Evolutionary conservation across 495 filamentous ascomycete genomes (phyloP).

Genomic region (Thozetella sp.): DNA sequence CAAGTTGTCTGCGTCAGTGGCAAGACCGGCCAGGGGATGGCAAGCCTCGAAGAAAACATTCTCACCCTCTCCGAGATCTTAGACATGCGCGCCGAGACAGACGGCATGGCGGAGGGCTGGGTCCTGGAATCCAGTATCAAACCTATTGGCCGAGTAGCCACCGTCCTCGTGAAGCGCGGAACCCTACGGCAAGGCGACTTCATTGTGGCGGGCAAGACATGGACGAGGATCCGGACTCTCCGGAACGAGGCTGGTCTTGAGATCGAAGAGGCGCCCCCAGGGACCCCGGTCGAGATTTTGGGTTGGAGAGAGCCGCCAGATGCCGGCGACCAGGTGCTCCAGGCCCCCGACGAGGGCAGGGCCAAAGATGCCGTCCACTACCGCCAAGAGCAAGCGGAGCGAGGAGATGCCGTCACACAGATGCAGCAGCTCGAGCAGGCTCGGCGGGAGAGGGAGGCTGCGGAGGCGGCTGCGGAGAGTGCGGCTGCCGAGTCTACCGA

Average conservation of each 20-base stretch:
- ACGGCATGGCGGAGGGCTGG: slow-evolving; percentile 88
- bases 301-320: slow-evolving; percentile 91
- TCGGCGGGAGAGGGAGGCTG: slow-evolving; percentile 10
- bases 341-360: slow-evolving; percentile 75
- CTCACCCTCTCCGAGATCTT: slow-evolving; percentile 83
- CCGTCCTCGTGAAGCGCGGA: slow-evolving; percentile 84
- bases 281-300: slow-evolving; percentile 87
- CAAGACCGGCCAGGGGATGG: slow-evolving; percentile 92
- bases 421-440: slow-evolving; percentile 23
- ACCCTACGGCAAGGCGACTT: slow-evolving; percentile 81
- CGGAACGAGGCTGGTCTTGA: slow-evolving; percentile 81
- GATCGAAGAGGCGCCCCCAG: slow-evolving; percentile 77
- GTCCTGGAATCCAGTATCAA: slow-evolving; percentile 92
- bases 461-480: slow-evolving; percentile 26
- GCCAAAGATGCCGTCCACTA: slow-evolving; percentile 83
- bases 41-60: slow-evolving; percentile 87
- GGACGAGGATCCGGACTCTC: slow-evolving; percentile 80
- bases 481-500: slow-evolving; percentile 29
- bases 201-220: slow-evolving; percentile 85
- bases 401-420: slow-evolving; percentile 34
- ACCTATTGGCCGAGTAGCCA: slow-evolving; percentile 82
- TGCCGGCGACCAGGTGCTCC: slow-evolving; percentile 88
- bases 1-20: slow-evolving; percentile 90
- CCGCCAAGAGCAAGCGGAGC: slow-evolving; percentile 56
- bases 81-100: slow-evolving; percentile 79